Evolutionary conservation across 257 asterid species (phyloP), one percentile per base, ranked within the genome.

Genomic region (Solanum peruvianum): DNA sequence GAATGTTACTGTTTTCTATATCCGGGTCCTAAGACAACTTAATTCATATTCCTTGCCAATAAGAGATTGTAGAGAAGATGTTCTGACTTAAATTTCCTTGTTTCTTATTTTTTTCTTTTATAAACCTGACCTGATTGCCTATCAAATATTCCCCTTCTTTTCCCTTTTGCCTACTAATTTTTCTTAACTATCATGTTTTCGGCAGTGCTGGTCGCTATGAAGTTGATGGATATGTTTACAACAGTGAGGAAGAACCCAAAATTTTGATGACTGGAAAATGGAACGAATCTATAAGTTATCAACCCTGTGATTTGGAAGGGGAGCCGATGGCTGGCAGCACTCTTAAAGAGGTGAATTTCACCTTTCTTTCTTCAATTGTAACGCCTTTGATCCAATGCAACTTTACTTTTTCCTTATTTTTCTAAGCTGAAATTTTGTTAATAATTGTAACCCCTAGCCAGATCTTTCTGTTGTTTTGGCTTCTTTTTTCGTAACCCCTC

Each of bases 261-360:
- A 94, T 96, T 85, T 91, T 97, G 94, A 96, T 97, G 96, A 97
- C 99, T 18, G 99, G 99, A 85, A 97, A 95, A 89, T 97, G 99
- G 98, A 97, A 92, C 18, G 97, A 96, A 89, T 93, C 89, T 85
- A 88, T 97, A 94, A 94, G 95, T 88, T 97, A 93, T 91, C 99
- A 97, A 90, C 99, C 95, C 20, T 97, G 99, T 91, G 99, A 97
- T 91, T 69, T 83, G 87, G 99, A 97, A 87, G 99, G 99, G 80
- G 99, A 97, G 88, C 99, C 99, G 87, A 96, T 97, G 88, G 93
- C 96, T 18, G 97, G 93, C 83, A 88, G 99, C 85, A 96, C 96
- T 88, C 87, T 95, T 93, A 96, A 96, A 93, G 99, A 96, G 99
- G 99, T 97, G 77, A 88, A 67, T 31, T 47, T 69, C 60, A 6